Evolutionary conservation across 306 rosid species (phyloP).

Genomic region (Prosopis cineraria): DNA sequence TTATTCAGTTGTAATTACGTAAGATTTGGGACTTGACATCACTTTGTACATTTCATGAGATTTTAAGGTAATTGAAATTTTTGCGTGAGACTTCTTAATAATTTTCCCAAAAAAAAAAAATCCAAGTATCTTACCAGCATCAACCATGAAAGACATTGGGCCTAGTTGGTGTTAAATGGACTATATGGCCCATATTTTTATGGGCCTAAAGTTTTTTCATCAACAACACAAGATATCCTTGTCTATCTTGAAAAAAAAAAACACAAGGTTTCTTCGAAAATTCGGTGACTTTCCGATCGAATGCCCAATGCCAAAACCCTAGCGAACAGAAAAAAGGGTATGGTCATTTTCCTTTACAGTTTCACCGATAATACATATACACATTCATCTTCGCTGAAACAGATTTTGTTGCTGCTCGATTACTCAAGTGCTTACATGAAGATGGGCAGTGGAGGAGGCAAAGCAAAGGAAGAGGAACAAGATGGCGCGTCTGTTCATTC

Average conservation of each 20-base stretch:
- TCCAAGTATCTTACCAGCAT: too few species aligned
- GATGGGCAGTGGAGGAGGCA: slow-evolving; percentile 72
- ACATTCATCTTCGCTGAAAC: not conserved
- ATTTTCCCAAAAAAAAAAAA: too few species aligned
- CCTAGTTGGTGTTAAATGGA: too few species aligned
- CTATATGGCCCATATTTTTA: too few species aligned
- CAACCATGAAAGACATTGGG: too few species aligned
- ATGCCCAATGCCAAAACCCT: slow-evolving; percentile 53
- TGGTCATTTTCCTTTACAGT: slow-evolving; percentile 2
- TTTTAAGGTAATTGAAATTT: too few species aligned
- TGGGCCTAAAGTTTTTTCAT: too few species aligned
- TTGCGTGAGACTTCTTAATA: too few species aligned
- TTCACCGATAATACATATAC: not conserved
- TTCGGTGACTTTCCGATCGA: slow-evolving; percentile 29
- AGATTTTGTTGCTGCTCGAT: not conserved
- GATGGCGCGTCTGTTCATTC: slow-evolving; percentile 96
- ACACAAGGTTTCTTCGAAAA: not conserved
- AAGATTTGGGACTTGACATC: too few species aligned
- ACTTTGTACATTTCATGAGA: too few species aligned
- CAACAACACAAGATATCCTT: too few species aligned
- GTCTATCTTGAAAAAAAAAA: not conserved
- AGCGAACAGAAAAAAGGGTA: slow-evolving; percentile 24
- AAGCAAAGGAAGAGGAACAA: slow-evolving; percentile 86
- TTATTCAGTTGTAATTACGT: too few species aligned
- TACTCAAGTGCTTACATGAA: not conserved